phyloP scores from a whole-genome alignment of 176 grass and related monocot species.

The Panicum miliaceum region DNA sequence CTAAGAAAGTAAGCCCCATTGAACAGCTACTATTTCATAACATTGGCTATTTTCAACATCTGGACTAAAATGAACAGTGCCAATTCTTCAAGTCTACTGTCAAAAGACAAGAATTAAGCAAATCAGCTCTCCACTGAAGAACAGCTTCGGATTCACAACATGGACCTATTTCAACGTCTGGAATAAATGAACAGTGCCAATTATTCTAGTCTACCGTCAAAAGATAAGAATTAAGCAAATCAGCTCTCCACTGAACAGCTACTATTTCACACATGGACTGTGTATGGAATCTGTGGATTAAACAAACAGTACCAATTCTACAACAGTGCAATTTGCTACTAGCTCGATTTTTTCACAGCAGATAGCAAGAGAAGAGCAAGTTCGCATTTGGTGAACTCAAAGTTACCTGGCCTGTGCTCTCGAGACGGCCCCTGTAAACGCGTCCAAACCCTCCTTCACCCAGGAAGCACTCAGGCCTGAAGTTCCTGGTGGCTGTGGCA shows the following conservation, averaged over 20 bases:
- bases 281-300: neutral
- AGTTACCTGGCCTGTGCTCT: slow-evolving; percentile 77
- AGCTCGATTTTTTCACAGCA: neutral
- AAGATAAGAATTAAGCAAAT: slow-evolving; percentile 6
- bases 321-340: slow-evolving; percentile 11
- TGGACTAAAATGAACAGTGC: slow-evolving; percentile 17
- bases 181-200: slow-evolving; percentile 15
- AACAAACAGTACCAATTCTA: neutral
- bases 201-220: neutral
- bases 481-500: slow-evolving; percentile 62
- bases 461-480: slow-evolving; percentile 73
- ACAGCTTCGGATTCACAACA: slow-evolving; percentile 3
- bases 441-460: slow-evolving; percentile 84
- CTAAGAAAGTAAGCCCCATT: neutral
- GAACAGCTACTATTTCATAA: slow-evolving; percentile 21
- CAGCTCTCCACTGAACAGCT: neutral
- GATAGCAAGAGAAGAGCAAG: slow-evolving; percentile 9
- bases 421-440: slow-evolving; percentile 77
- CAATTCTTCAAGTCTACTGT: neutral
- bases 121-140: neutral
- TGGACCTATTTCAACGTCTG: slow-evolving; percentile 5
- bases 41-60: neutral
- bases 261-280: slow-evolving; percentile 8
- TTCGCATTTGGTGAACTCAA: neutral
- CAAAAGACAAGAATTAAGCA: slow-evolving; percentile 3